Conservation (phyloP, 2,329 filamentous ascomycete species). For the Colletotrichum kahawae region DNA sequence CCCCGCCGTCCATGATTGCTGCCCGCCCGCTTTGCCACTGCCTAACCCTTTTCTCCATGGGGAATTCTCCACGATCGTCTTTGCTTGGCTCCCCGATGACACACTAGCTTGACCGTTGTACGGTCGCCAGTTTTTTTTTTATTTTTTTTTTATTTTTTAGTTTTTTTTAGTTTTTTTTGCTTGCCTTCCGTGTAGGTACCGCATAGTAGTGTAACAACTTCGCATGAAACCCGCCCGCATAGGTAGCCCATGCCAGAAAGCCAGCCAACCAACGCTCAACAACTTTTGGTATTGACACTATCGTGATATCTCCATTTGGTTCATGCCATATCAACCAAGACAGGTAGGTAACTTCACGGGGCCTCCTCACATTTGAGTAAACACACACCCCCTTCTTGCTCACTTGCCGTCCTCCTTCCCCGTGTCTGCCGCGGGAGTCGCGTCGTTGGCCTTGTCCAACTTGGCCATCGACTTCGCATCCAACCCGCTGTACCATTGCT, state of each 20-base stretch:
- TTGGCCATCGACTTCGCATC: conserved; percentile 51
- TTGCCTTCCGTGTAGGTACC: not conserved
- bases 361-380: not conserved
- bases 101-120: not conserved
- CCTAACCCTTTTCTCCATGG: conserved; percentile 12
- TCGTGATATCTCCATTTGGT: not conserved
- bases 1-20: not conserved
- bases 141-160: too few relatives aligned
- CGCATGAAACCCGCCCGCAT: not conserved
- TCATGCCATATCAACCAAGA: not conserved
- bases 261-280: not conserved
- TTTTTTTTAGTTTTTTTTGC: not conserved
- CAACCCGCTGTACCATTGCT: conserved; percentile 53
- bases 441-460: conserved; percentile 53
- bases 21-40: not conserved
- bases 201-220: not conserved
- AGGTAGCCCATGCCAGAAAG: not conserved
- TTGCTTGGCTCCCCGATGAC: conserved; percentile 14
- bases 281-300: not conserved
- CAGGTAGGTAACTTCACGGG: not conserved
- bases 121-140: not conserved
- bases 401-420: conserved; percentile 16
- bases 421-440: conserved; percentile 28
- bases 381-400: not conserved
- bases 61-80: conserved; percentile 19